Conservation (phyloP, 2,329 filamentous ascomycete genomes). For the Xylaria sp. region DNA sequence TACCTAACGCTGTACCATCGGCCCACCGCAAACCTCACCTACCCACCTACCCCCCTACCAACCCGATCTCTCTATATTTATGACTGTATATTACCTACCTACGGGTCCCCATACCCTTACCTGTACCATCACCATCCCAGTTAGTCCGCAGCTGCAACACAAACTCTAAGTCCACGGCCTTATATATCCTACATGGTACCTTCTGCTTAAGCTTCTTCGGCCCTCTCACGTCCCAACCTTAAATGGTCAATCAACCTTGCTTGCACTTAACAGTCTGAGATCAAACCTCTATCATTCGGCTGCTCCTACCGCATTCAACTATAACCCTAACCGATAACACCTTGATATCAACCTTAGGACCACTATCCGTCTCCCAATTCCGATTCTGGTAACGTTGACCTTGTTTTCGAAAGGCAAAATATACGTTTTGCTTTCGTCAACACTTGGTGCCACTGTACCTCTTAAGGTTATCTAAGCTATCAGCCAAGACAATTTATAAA, state of each 20-base stretch:
- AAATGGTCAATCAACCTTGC: background rate
- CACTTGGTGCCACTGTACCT: background rate
- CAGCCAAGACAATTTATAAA: background rate
- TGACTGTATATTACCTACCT: constrained; percentile 7
- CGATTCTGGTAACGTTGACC: background rate
- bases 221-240: background rate
- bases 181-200: constrained; percentile 8
- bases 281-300: background rate
- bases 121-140: constrained; percentile 1
- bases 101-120: background rate
- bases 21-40: constrained; percentile 6
- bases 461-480: background rate
- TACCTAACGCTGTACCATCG: constrained; percentile 5
- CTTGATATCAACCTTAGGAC: background rate
- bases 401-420: background rate
- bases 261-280: background rate
- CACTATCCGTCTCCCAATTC: background rate
- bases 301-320: background rate
- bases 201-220: constrained; percentile 12
- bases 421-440: background rate
- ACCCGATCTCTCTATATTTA: constrained; percentile 16
- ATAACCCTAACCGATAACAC: background rate
- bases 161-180: constrained; percentile 13
- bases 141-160: constrained; percentile 2
- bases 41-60: background rate